Evolutionary conservation across 2,329 filamentous ascomycete genomes (phyloP).

Genomic region (Amauroascus verrucosus): DNA sequence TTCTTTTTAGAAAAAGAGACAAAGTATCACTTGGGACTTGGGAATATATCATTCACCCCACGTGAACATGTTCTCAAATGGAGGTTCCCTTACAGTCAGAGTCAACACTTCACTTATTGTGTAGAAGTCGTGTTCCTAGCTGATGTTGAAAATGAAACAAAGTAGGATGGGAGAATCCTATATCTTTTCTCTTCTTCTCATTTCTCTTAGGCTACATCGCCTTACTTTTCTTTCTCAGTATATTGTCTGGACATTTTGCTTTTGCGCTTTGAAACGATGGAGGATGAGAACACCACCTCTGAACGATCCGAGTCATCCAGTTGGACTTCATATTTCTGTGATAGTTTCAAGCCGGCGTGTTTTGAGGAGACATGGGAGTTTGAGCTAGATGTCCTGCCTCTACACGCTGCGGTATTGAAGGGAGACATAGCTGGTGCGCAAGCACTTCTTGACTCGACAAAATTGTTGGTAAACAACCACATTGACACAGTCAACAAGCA

Average conservation of each 20-base stretch:
- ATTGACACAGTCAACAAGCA: slow-evolving; percentile 2
- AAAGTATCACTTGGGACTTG: no score
- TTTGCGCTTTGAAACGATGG: not conserved
- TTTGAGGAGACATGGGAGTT: slow-evolving; percentile 2
- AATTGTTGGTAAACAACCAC: not conserved
- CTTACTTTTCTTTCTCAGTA: not conserved
- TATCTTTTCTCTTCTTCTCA: not conserved
- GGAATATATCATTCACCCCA: not conserved
- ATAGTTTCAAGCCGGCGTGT: slow-evolving; percentile 5
- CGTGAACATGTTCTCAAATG: slow-evolving; percentile 2
- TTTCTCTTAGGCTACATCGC: not conserved
- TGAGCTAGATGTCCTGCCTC: not conserved
- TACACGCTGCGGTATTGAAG: slow-evolving; percentile 3
- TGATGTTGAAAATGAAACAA: not conserved
- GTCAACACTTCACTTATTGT: not conserved
- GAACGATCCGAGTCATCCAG: not conserved
- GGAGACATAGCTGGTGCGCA: not conserved
- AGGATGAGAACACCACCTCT: not conserved
- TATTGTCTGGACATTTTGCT: not conserved
- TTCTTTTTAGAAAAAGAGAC: no score
- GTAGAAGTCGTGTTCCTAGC: not conserved
- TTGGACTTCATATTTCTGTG: slow-evolving; percentile 4
- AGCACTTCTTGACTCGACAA: not conserved
- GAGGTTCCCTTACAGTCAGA: slow-evolving; percentile 1
- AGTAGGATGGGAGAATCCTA: not conserved